These are phyloP conservation scores for Pseudogymnoascus sp. DNA, from an alignment of 2,329 filamentous ascomycete species.

Conservation along the genomic window DNA sequence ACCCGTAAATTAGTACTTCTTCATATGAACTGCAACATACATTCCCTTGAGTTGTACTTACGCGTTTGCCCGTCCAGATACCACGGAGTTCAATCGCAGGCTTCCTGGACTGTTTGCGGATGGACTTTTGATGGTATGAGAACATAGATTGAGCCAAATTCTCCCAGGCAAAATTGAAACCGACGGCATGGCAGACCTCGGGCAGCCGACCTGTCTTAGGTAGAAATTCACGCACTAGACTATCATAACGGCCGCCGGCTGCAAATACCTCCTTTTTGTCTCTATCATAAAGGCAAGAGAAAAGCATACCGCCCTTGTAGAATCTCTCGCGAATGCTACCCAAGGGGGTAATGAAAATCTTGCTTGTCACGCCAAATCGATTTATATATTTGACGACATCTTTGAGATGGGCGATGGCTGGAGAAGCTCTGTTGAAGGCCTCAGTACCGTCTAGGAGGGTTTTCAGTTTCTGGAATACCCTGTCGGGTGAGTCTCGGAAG, in stretches of 20 bases:
- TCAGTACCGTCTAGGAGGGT: slow-evolving; percentile 55
- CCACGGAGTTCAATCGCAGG: slow-evolving; percentile 53
- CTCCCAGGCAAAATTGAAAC: slow-evolving; percentile 87
- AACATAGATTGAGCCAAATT: slow-evolving; percentile 61
- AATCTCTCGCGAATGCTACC: slow-evolving; percentile 88
- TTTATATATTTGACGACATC: slow-evolving; percentile 71
- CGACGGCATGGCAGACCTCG: slow-evolving; percentile 73
- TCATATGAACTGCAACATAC: neutral
- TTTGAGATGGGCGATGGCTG: slow-evolving; percentile 71
- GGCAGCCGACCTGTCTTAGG: slow-evolving; percentile 58
- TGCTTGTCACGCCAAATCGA: slow-evolving; percentile 65
- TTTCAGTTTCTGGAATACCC: slow-evolving; percentile 53
- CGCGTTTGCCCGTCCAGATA: slow-evolving; percentile 56
- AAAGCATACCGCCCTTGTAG: slow-evolving; percentile 77
- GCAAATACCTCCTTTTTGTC: slow-evolving; percentile 83
- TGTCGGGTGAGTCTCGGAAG: slow-evolving; percentile 59
- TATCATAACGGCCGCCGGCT: slow-evolving; percentile 88
- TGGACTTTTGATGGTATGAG: slow-evolving; percentile 37
- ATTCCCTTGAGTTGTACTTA: slow-evolving; percentile 42
- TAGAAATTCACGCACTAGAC: slow-evolving; percentile 74
- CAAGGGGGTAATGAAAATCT: slow-evolving; percentile 77
- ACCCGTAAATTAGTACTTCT: slow-evolving; percentile 6
- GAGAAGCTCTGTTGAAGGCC: slow-evolving; percentile 65
- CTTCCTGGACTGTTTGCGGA: slow-evolving; percentile 62
- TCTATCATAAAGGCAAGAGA: slow-evolving; percentile 82